Percentiles rank a stretch among this genome's conserved stretches.
Conservation (phyloP, 2,329 filamentous ascomycete species). For the Botrytis paeoniae region DNA sequence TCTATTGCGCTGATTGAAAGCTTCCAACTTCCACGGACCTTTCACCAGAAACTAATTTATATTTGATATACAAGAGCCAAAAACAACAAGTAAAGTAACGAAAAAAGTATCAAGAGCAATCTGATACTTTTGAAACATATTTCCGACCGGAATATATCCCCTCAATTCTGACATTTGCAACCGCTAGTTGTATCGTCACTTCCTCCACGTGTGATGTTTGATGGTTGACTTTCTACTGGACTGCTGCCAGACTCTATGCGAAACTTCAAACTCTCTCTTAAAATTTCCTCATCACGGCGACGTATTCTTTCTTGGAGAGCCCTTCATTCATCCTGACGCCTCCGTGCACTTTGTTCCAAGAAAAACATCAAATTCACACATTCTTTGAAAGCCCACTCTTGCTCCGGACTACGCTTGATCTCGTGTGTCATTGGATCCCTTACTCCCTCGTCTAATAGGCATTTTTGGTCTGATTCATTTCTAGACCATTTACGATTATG, state of each 20-base stretch:
- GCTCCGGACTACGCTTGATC: neutral
- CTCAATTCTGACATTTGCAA: neutral
- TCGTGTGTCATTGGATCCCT: neutral
- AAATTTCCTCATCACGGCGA: neutral
- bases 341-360: neutral
- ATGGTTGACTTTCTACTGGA: neutral
- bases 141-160: neutral
- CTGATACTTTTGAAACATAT: neutral
- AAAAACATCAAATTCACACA: neutral
- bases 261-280: neutral
- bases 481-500: neutral
- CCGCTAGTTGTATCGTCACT: neutral
- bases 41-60: too few relatives aligned
- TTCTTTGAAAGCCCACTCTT: neutral
- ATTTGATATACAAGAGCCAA: too few relatives aligned
- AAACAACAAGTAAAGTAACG: too few relatives aligned
- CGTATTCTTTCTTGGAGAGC: neutral
- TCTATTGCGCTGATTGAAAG: too few relatives aligned
- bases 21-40: too few relatives aligned
- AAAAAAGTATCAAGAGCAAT: neutral
- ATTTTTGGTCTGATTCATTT: neutral
- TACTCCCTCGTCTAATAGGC: neutral
- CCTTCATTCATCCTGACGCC: neutral
- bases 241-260: neutral
- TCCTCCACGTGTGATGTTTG: neutral